phyloP scores from a whole-genome alignment of 805 yeast species.

The Yarrowia osloensis region DNA sequence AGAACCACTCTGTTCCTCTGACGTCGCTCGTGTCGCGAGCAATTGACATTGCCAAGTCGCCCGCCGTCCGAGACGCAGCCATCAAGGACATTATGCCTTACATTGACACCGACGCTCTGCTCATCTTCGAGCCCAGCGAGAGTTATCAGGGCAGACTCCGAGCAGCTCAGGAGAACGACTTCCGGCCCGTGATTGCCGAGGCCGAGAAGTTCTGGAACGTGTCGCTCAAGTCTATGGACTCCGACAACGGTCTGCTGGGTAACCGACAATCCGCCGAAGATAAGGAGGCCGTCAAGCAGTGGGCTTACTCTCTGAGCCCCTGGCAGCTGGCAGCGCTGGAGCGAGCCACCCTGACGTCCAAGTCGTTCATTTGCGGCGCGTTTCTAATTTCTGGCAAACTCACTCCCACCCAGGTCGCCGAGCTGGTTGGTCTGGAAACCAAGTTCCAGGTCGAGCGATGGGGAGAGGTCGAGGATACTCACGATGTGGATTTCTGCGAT shows the following conservation, averaged over 20 bases:
- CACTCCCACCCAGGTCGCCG: constrained; percentile 69
- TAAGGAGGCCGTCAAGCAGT: constrained; percentile 60
- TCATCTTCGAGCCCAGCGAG: constrained; percentile 75
- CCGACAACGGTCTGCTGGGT: constrained; percentile 81
- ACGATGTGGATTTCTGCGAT: constrained; percentile 94
- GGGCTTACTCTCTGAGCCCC: constrained; percentile 61
- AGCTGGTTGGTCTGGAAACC: constrained; percentile 77
- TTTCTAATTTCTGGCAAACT: constrained; percentile 52
- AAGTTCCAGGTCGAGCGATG: constrained; percentile 83
- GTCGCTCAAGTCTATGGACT: constrained; percentile 64
- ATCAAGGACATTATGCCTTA: constrained; percentile 69
- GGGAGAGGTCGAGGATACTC: constrained; percentile 99
- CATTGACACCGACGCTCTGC: constrained; percentile 89
- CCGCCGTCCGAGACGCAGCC: constrained; percentile 52
- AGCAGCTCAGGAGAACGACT: constrained; percentile 72
- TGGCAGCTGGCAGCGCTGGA: constrained; percentile 90
- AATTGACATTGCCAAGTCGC: constrained; percentile 61
- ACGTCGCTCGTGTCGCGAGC: constrained; percentile 88
- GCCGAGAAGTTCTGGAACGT: constrained; percentile 61
- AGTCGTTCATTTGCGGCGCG: constrained; percentile 83
- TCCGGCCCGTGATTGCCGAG: constrained; percentile 69
- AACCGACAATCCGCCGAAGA: constrained; percentile 67
- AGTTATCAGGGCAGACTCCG: constrained; percentile 87
- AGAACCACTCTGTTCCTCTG: constrained; percentile 78
- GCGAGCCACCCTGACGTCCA: constrained; percentile 80